phyloP scores from a whole-genome alignment of 306 rosid genomes.

The Sophora flavescens region DNA sequence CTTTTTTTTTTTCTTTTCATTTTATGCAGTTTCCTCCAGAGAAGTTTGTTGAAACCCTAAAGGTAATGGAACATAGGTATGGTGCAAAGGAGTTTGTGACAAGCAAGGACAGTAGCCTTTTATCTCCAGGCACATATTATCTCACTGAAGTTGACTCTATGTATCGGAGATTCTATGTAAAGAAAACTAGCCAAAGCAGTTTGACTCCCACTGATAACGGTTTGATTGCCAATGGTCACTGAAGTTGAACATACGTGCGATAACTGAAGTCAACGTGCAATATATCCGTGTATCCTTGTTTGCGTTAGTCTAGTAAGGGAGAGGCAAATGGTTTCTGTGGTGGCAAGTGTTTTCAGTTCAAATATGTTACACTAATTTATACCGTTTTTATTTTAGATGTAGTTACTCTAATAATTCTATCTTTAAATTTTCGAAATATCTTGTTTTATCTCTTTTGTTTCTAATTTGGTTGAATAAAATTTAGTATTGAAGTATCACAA shows the following conservation, averaged over 20 bases:
- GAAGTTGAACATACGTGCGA: constrained; percentile 38
- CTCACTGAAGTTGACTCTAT: constrained; percentile 92
- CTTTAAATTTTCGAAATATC: neutral
- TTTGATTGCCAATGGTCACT: constrained; percentile 72
- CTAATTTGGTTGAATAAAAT: too few species aligned
- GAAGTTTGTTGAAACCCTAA: constrained; percentile 80
- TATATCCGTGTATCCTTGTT: neutral
- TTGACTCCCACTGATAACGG: constrained; percentile 51
- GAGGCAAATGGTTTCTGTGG: constrained; percentile 43
- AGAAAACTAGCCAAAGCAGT: constrained; percentile 52
- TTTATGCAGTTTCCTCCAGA: constrained; percentile 76
- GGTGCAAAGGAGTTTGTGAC: constrained; percentile 94
- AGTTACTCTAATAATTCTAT: constrained; percentile 18
- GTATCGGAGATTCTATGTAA: constrained; percentile 86
- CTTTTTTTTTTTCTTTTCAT: constrained; percentile 22
- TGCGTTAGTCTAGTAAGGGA: constrained; percentile 45
- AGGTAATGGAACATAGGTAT: constrained; percentile 96
- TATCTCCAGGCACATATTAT: constrained; percentile 88
- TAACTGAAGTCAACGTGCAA: neutral
- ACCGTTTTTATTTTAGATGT: constrained; percentile 6
- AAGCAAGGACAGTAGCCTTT: constrained; percentile 81
- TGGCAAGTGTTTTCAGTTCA: constrained; percentile 34
- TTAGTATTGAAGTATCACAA: too few species aligned
- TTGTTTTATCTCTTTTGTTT: too few species aligned
- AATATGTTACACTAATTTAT: neutral